Base-by-base conservation (phyloP, 805 yeast genomes). In the Candida succiphila region DNA sequence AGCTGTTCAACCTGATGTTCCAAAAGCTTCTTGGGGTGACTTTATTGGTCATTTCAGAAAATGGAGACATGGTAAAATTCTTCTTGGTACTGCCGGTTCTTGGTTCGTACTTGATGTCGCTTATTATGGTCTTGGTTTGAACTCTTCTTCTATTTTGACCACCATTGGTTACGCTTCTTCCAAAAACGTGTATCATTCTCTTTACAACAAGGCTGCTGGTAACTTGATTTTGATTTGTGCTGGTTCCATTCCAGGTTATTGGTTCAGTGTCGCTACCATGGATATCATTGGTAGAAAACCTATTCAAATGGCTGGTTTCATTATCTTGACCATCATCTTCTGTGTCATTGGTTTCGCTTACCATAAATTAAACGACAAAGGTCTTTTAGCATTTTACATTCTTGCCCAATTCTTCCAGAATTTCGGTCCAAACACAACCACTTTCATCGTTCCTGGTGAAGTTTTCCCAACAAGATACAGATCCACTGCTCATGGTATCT, bases 31-130 rank as follows among this genome's bases (percentile, higher is more conserved):
- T 21, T 75, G 67, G 60, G 51, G 51, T 30, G 95, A 86, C 60
- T 86, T 86, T 69, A 48, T 62, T 42, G 25, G 40, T 23, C 95
- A 89, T 56, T 86, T 86, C 55, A 56, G 70, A 32, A 79, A 86
- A 67, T 86, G 95, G 95, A 85, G 69, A 62, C 78, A 86, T 61
- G 76, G 80, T 63, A 84, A 81, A 65, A 74, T 86, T 42, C 66
- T 86, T 45, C 46, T 85, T 35, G 95, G 95, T 61, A 83, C 95
- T 48, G 94, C 95, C 43, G 85, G 83, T 60, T 76, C 87, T 19
- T 86, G 96, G 96, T 84, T 84, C 65, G 66, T 75, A 67, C 69
- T 86, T 60, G 95, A 86, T 67, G 79, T 86, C 58, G 95, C 95
- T 30, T 84, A 70, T 65, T 86, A 86, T 54, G 96, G 96, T 63